Evolutionary conservation across 2,329 filamentous ascomycete species (phyloP).

Genomic region (Ploettnerulaceae sp.): DNA sequence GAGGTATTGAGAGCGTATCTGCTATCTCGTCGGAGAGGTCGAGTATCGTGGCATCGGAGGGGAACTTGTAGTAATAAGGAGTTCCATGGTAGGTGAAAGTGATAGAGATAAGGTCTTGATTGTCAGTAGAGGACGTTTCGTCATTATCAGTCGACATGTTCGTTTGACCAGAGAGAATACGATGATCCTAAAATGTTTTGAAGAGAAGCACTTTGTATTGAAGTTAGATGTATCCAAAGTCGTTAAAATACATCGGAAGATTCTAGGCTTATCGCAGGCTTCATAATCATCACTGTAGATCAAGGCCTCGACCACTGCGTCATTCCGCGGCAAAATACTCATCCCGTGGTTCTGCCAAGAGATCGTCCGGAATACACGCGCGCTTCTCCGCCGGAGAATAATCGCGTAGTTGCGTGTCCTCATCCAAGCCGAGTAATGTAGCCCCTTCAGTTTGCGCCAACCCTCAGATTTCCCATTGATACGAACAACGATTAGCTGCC

Average conservation of each 20-base stretch:
- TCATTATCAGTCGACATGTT: slow-evolving; percentile 21
- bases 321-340: slow-evolving; percentile 47
- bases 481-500: slow-evolving; percentile 15
- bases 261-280: slow-evolving; percentile 28
- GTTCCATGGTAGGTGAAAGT: slow-evolving; percentile 44
- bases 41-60: slow-evolving; percentile 43
- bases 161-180: background rate
- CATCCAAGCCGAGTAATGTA: slow-evolving; percentile 7
- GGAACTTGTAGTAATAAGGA: slow-evolving; percentile 42
- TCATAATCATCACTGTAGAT: slow-evolving; percentile 27
- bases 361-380: slow-evolving; percentile 11
- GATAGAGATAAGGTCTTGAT: slow-evolving; percentile 38
- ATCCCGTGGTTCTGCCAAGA: slow-evolving; percentile 7
- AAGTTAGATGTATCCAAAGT: slow-evolving; percentile 1
- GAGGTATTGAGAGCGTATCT: slow-evolving; percentile 52
- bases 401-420: slow-evolving; percentile 30
- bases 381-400: slow-evolving; percentile 6
- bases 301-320: background rate
- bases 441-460: background rate
- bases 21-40: slow-evolving; percentile 59
- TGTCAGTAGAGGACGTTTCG: slow-evolving; percentile 24
- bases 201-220: slow-evolving; percentile 2
- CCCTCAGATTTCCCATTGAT: slow-evolving; percentile 14
- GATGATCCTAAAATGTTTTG: background rate
- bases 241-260: slow-evolving; percentile 18